Evolutionary conservation across 768 basidiomycete species (phyloP).

Genomic region (Lyophyllum atratum): DNA sequence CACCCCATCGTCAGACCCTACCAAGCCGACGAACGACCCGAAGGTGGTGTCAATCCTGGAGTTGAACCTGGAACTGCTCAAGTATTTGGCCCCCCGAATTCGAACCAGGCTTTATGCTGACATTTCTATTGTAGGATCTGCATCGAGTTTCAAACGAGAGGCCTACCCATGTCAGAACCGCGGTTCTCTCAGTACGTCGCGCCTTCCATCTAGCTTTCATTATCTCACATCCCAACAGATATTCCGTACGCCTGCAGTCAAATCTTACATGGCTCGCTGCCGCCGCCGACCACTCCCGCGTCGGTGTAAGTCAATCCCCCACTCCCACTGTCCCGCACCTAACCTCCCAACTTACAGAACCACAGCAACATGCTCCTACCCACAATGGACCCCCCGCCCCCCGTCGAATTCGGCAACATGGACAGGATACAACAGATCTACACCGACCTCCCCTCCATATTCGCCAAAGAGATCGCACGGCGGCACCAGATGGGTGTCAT

Average conservation of each 20-base stretch:
- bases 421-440: conserved; percentile 72
- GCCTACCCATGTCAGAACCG: conserved; percentile 45
- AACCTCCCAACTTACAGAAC: conserved; percentile 21
- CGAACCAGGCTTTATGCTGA: conserved; percentile 3
- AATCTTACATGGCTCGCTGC: conserved; percentile 74
- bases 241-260: conserved; percentile 59
- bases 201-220: background rate
- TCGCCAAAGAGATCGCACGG: conserved; percentile 61
- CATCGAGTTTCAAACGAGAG: conserved; percentile 60
- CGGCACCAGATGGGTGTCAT: conserved; percentile 36
- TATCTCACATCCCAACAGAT: conserved; percentile 41
- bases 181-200: conserved; percentile 58
- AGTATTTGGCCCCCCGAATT: conserved; percentile 40
- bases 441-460: conserved; percentile 56
- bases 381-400: conserved; percentile 53
- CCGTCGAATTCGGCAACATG: conserved; percentile 46
- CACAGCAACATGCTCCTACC: conserved; percentile 46
- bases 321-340: background rate
- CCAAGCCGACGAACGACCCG: conserved; percentile 23
- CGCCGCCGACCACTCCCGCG: conserved; percentile 58
- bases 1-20: conserved; percentile 19
- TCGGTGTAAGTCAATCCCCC: conserved; percentile 39
- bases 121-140: conserved; percentile 51
- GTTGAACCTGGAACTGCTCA: conserved; percentile 69
- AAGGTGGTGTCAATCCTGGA: conserved; percentile 67